Percentiles rank a stretch among this genome's conserved stretches.
phyloP scores from a whole-genome alignment of 371 early-diverging fungal species.

The Mortierella sp. region DNA sequence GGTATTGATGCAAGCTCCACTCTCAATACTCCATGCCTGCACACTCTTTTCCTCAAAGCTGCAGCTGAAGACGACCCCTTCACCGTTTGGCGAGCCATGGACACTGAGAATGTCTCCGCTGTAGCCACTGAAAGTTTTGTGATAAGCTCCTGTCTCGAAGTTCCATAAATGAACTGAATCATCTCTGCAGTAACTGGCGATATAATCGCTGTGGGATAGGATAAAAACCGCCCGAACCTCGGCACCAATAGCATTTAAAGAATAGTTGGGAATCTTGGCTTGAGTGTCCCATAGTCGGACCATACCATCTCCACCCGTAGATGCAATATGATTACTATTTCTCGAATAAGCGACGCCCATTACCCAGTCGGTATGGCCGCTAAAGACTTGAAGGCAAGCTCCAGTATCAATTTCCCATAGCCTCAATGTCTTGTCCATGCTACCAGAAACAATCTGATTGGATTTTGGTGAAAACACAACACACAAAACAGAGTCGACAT shows the following conservation, averaged over 20 bases:
- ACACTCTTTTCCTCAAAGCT: neutral
- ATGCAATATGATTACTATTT: neutral
- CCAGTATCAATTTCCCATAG: neutral
- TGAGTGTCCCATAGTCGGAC: neutral
- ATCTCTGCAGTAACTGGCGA: neutral
- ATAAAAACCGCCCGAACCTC: neutral
- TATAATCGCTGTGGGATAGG: neutral
- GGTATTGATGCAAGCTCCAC: neutral
- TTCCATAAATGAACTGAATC: neutral
- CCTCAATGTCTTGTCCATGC: conserved; percentile 2
- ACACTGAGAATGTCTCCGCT: neutral
- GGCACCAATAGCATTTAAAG: no score
- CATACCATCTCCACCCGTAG: neutral
- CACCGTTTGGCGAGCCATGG: neutral
- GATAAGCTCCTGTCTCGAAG: neutral
- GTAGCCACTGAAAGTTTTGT: neutral
- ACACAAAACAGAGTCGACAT: neutral
- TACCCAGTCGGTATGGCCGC: neutral
- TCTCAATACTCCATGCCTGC: neutral
- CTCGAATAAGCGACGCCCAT: neutral
- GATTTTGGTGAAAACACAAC: neutral
- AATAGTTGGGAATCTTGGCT: neutral
- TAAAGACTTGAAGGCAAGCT: neutral
- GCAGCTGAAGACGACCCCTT: neutral
- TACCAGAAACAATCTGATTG: conserved; percentile 7